Base-by-base conservation (phyloP, 2,329 filamentous ascomycete genomes). In the Dissoconium aciculare region DNA sequence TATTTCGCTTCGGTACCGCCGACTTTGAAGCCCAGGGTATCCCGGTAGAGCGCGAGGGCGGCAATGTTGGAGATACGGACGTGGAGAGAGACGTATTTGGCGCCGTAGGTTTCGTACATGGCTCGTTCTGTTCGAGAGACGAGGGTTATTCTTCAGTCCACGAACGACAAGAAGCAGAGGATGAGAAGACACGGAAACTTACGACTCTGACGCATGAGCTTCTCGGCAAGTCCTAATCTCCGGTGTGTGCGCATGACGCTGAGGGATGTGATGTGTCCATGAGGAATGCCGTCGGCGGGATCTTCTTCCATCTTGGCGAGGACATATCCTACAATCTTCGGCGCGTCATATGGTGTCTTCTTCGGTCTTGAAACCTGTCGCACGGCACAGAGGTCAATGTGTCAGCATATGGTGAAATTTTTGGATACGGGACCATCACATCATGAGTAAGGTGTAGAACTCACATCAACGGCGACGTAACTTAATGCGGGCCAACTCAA, bases 291-390 rank as follows among this genome's bases (percentile, higher is more conserved):
- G 56, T 95, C 87, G 37, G 77, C 54, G 5, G 89, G 87, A 57
- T 95, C 89, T 64, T 98, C 89, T 59, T 98, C 89, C 85, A 98
- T 98, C 69, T 98, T 98, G 30, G 89, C 89, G 15, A 98, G 74
- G n/a, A 98, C 89, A 55, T 98, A 98, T 47, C 89, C 89, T 14
- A 98, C 89, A 38, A 98, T 92, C 60, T 94, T 92, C 44, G 89
- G 89, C 49, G 91, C 89, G 56, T 91, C 80, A 58, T 87, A 80
- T 27, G 77, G 75, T 0, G 76, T 73, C 54, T 77, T 77, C 46
- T 70, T 70, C 17, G 83, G 80, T 19, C 83, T 73, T 12, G 78
- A 80, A 35, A 85, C 76, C 62, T 65, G 28, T 11, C 12, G 14
- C 6, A 9, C 11, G n/a, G n/a, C n/a, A n/a, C n/a, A 27, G 12